Evolutionary conservation across 768 basidiomycete genomes (phyloP), one percentile per base, ranked within the genome.

Genomic region (Lactarius indigo): DNA sequence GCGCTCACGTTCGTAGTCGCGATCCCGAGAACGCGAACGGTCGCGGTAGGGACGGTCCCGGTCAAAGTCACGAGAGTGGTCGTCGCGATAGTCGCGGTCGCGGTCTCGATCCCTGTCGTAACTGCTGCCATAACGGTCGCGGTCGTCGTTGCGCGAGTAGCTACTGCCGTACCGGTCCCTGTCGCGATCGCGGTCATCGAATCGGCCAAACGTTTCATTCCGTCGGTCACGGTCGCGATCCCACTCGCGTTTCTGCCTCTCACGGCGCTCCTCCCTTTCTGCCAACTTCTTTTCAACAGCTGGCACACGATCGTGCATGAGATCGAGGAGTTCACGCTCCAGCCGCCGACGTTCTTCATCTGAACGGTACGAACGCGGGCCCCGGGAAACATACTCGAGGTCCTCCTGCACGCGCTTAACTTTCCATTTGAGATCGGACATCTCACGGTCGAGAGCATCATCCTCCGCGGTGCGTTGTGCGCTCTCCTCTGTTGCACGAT

Each of bases 281-380:
- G 92, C 86, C 58, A 97, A 86, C 75, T 86, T 87, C 70, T 88
- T 83, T 77, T 98, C 95, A 8, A 99, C 84, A 63, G 94, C 92
- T 0, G 97, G 97, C 5, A 99, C 81, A 56, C 89, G 85, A 73
- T 96, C 94, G 73, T 98, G 95, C 87, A 92, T 86, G 61, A 99
- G 79, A 56, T 82, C 80, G 64, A 96, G 76, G 23, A 98, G 79
- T 71, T 98, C 94, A 52, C 96, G 83, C 77, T 99, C 97, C 33
- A 97, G 81, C 70, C 87, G 84, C 26, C 96, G 79, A 63, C 89
- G 81, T 74, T 98, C 95, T 69, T 94, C 90, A 63, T 97, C 94
- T 77, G 90, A 91, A 20, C 84, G 82, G 12, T 79, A 74, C 3
- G 87, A 85, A 65, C 87, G 83, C 1, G 93, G 86, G 0, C 93